Percentiles rank a stretch among this genome's conserved stretches.
phyloP scores from a whole-genome alignment of 176 grass and related monocot genomes.

The Secale cereale region DNA sequence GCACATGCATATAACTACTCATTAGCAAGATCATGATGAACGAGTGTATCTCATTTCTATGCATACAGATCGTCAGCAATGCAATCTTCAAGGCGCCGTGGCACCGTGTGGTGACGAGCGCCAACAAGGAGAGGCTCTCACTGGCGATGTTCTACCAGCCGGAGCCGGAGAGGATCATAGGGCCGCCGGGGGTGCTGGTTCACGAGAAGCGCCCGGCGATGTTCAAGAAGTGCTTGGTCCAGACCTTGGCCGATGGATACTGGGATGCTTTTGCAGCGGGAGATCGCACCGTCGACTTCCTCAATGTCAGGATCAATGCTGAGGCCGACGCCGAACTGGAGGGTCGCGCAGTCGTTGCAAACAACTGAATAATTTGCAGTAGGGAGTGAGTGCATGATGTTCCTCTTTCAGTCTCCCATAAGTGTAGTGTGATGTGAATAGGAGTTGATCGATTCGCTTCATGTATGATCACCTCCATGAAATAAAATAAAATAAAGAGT shows the following conservation, averaged over 20 bases:
- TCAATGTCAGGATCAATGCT: constrained; percentile 9
- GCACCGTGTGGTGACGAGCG: constrained; percentile 30
- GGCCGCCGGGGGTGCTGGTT: constrained; percentile 29
- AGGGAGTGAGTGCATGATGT: too few relatives aligned
- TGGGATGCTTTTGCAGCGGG: constrained; percentile 29
- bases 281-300: constrained; percentile 33
- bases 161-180: constrained; percentile 17
- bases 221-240: constrained; percentile 29
- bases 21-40: too few relatives aligned
- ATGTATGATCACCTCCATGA: too few relatives aligned
- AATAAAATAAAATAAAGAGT: too few relatives aligned
- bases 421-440: too few relatives aligned
- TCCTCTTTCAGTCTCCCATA: too few relatives aligned
- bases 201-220: background rate
- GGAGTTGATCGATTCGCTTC: background rate
- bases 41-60: too few relatives aligned
- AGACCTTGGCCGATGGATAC: constrained; percentile 25
- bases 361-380: too few relatives aligned
- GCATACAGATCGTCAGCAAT: constrained; percentile 37
- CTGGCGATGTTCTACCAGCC: constrained; percentile 41
- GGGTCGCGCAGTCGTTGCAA: too few relatives aligned
- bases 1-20: too few relatives aligned
- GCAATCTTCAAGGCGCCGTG: constrained; percentile 23
- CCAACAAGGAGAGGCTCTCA: constrained; percentile 30
- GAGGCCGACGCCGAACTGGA: too few relatives aligned